Evolutionary conservation across 2,329 filamentous ascomycete species (phyloP), one percentile per base, ranked within the genome.

Genomic region (Blumeria hordei): DNA sequence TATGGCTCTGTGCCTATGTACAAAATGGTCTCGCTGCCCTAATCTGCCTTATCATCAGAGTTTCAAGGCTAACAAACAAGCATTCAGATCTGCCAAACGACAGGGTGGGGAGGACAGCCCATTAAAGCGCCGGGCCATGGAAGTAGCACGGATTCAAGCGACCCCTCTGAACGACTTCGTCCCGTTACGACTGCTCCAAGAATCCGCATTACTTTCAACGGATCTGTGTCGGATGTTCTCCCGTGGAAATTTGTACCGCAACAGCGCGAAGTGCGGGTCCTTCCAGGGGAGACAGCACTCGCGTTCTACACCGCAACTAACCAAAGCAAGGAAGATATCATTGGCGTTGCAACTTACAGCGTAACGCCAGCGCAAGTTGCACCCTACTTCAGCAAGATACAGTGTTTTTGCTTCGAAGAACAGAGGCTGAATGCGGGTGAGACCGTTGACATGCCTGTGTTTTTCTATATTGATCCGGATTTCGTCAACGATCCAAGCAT

Each of bases 391-490:
- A 93, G 85, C 77, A 98, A 98, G 76, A 98, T 98, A 49, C 92
- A 98, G 69, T 98, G 92, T 66, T 98, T 98, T 69, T 98, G 92
- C 69, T 98, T 98, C 64, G 92, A 98, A 71, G 90, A 88, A 69
- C 92, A 98, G 74, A 76, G 93, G 58, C 69, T 98, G 60, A 90
- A 92, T 66, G 88, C 88, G 6, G 88, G 90, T 47, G 93, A 98
- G 74, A 92, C 88, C 47, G 92, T 98, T 55, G 92, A 98, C 68
- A 98, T 98, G 93, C 93, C 92, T 0, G 93, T 98, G 0, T 98
- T 98, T 69, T 98, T 98, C 70, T 98, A 96, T 69, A 84, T 98
- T 60, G 92, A 98, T 65, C 92, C 92, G 0, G 92, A 96, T 65
- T 82, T 98, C 70, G 74, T 90, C 57, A 88, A 84, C 62, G 92